Evolutionary conservation across 2,329 filamentous ascomycete genomes (phyloP), one percentile per base, ranked within the genome.

Genomic region (Apiospora rasikravindrae): DNA sequence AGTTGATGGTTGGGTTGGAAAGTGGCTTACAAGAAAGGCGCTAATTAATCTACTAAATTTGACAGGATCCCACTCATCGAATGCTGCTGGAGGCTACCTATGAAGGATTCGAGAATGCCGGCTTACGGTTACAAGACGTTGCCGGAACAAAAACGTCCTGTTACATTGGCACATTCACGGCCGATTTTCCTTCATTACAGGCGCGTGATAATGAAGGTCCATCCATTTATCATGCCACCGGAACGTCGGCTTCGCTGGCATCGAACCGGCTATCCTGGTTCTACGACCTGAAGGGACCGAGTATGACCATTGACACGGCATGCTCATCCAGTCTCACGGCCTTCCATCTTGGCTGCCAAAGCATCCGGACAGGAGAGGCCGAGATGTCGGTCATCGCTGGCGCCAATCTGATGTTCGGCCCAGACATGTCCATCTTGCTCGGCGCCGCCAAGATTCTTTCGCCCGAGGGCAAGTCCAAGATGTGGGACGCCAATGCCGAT

Each of bases 291-390:
- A 74, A 71, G 33, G 80, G 80, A 1, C 77, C 78, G 1, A 77
- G 75, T 42, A 49, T 81, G 42, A 78, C 76, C 1, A 71, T 82
- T 11, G 78, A 82, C 67, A 82, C 81, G 2, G 82, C 77, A 8
- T 83, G 81, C 69, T 82, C 81, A 0, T 79, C 77, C 10, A 77
- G 77, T 24, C 70, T 82, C 6, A 73, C 78, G 0, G 78, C 80
- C 4, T 72, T 82, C 24, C 79, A 82, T 67, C 73, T 77, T 57
- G 81, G 80, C 2, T 78, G 77, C 61, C 78, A 81, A 66, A 76
- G 75, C n/a, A 69, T 84, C 22, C 74, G 77, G 22, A 74, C 69
- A 22, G 75, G 78, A 10, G 79, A 81, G 33, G 78, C 77, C 13
- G 73, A 75, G 8, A 76, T 78, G 53, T 77, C 79, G 24, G 70